Base-by-base conservation (phyloP, 768 basidiomycete species). In the Russula dissimulans region DNA sequence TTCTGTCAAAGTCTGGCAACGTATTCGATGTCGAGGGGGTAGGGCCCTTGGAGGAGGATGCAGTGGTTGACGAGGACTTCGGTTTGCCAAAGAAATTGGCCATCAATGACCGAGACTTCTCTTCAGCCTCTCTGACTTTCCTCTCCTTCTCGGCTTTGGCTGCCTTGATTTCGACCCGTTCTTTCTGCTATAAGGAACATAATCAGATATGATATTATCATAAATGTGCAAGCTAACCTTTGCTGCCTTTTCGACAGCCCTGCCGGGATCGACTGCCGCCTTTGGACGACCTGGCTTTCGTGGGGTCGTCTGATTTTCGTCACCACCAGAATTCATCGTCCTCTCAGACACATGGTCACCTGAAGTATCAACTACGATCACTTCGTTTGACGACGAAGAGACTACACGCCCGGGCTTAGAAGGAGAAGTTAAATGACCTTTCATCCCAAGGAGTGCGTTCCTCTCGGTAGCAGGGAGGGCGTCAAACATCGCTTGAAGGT, bases 21-120 rank as follows among this genome's bases (percentile, higher is more conserved):
- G 42, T 64, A 34, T 67, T 69, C 6, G 76, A 77, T 26, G 22
- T 26, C 22, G 72, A 68, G 39, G 68, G 66, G 1, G 69, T 66
- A 14, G 70, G 61, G 55, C 64, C 56, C 42, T 60, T 67, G 50
- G 69, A 68, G 15, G 71, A 61, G 38, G 72, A 62, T 18, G 67
- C 62, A 39, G 62, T 43, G 12, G 46, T 50, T 3, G 65, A 56
- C 5, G 64, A 62, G n/a, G 70, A 56, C 65, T 81, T 82, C 9
- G 81, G 70, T 68, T 89, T 90, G 34, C 79, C 76, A 70, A 94
- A 91, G 75, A 92, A 94, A 68, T 74, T 87, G 0, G 81, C 79
- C 83, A 95, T 84, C 12, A 90, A 72, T 8, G 83, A 85, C 34
- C 84, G 81, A 4, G 90, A 89, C 71, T 83, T 91, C 56, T 81